phyloP scores from a whole-genome alignment of 148 eudicot genomes.

The Rhododendron kiyosumense region DNA sequence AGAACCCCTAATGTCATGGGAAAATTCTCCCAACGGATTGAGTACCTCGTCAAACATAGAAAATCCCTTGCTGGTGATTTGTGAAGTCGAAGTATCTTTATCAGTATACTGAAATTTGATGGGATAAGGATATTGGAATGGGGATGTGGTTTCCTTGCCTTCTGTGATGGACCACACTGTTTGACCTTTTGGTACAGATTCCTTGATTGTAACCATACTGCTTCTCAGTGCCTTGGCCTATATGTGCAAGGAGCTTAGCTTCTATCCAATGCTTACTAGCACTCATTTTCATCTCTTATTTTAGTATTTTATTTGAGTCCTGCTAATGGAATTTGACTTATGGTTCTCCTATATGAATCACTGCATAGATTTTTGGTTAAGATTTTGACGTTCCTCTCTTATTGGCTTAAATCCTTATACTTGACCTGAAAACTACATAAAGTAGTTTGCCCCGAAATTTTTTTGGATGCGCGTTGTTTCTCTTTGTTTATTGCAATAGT shows the following conservation, averaged over 20 bases:
- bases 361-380: not conserved
- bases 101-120: not conserved
- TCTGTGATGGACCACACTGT: not conserved
- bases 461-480: not conserved
- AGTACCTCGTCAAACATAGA: not conserved
- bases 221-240: not conserved
- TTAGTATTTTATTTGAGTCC: not conserved
- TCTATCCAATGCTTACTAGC: not conserved
- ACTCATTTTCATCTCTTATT: not conserved
- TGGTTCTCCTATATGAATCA: not conserved
- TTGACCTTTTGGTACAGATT: not conserved
- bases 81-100: not conserved
- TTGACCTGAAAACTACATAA: not conserved
- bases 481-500: not conserved
- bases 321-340: not conserved
- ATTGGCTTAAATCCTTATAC: not conserved
- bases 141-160: not conserved
- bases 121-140: not conserved
- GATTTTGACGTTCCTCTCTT: not conserved
- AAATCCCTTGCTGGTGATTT: not conserved
- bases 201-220: conserved; percentile 1
- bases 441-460: not conserved
- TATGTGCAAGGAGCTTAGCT: not conserved
- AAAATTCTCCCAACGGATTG: not conserved
- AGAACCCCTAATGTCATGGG: not conserved